Conservation (phyloP, 225 moss, liverwort and hornwort species). For the Sphagnum tenellum region DNA sequence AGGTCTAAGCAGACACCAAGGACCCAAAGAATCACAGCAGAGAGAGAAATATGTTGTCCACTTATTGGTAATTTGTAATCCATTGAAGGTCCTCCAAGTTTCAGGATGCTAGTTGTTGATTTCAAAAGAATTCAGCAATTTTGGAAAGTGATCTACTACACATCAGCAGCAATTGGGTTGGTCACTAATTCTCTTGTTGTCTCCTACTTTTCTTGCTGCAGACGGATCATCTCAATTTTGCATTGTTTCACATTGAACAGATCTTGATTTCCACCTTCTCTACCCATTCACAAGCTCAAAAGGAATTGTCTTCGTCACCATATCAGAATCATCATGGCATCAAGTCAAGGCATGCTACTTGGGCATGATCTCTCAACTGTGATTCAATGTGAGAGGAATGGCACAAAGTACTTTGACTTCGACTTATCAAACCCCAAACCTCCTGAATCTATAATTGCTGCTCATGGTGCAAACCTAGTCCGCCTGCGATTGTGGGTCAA, state of each 20-base stretch:
- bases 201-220: not conserved
- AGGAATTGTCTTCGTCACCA: not conserved
- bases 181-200: not conserved
- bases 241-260: not conserved
- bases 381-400: slow-evolving; percentile 42
- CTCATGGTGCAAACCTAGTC: slow-evolving; percentile 45
- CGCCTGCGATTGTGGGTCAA: slow-evolving; percentile 53
- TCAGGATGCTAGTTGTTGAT: not conserved
- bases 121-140: not conserved
- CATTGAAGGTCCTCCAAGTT: not conserved
- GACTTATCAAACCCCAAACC: slow-evolving; percentile 17
- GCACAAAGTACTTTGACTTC: slow-evolving; percentile 42
- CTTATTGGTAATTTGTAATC: not conserved
- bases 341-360: slow-evolving; percentile 20
- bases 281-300: not conserved
- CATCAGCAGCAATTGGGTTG: not conserved
- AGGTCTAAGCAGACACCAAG: slow-evolving; percentile 1
- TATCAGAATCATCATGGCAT: not conserved
- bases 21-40: not conserved
- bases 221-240: not conserved
- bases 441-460: slow-evolving; percentile 34
- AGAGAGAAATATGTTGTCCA: not conserved
- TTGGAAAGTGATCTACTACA: not conserved
- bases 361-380: slow-evolving; percentile 57
- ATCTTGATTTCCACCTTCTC: not conserved